Conservation (phyloP, 805 yeast species). For the Hyphopichia homilentoma region DNA sequence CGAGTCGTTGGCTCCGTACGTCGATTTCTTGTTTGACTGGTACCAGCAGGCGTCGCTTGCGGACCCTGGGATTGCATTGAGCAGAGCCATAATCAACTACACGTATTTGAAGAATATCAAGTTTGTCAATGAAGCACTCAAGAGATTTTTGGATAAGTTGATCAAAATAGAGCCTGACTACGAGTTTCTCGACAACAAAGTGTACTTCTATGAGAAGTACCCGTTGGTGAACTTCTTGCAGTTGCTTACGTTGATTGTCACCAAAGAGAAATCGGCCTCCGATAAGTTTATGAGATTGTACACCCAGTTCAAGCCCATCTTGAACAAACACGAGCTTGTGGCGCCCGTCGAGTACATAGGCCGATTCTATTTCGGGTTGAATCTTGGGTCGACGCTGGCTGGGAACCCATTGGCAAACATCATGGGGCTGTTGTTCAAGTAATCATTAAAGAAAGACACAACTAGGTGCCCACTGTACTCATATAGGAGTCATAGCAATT, state of each 20-base stretch:
- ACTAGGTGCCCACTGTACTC: too few species aligned
- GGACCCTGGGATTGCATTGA: slow-evolving; percentile 36
- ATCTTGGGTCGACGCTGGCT: slow-evolving; percentile 35
- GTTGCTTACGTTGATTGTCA: slow-evolving; percentile 55
- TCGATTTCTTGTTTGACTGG: slow-evolving; percentile 46
- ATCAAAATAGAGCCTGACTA: slow-evolving; percentile 6
- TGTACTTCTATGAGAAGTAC: slow-evolving; percentile 33
- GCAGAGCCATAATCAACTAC: slow-evolving; percentile 73
- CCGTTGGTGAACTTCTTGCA: slow-evolving; percentile 67
- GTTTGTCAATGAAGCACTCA: slow-evolving; percentile 42
- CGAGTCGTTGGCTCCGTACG: slow-evolving; percentile 41
- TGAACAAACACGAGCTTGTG: slow-evolving; percentile 31
- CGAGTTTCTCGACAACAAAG: slow-evolving; percentile 25
- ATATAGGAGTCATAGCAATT: too few species aligned
- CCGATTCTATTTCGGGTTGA: slow-evolving; percentile 55
- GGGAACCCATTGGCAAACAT: slow-evolving; percentile 49
- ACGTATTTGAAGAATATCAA: slow-evolving; percentile 63
- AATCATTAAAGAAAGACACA: too few species aligned
- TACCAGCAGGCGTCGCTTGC: slow-evolving; percentile 19
- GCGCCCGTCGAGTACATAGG: slow-evolving; percentile 57
- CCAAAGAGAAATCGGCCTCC: slow-evolving; percentile 44
- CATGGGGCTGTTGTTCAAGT: slow-evolving; percentile 57
- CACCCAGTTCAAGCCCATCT: slow-evolving; percentile 42
- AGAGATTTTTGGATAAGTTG: slow-evolving; percentile 15
- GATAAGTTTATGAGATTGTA: slow-evolving; percentile 53